Base-by-base conservation (phyloP, 768 basidiomycete genomes). In the Pleurotus sapidus region DNA sequence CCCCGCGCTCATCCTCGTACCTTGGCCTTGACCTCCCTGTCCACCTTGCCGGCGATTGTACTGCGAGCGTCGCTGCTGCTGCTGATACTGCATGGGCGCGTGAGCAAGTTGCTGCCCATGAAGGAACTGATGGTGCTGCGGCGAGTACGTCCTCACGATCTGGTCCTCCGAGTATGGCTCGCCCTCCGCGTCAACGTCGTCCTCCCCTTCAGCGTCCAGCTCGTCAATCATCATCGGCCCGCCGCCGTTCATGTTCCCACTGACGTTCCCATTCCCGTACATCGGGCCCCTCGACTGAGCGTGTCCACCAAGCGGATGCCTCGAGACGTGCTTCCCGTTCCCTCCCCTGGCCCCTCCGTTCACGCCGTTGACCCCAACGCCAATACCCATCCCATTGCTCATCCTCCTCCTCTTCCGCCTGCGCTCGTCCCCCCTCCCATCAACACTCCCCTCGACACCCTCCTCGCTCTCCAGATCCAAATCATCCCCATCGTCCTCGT, bases 371-470 rank as follows among this genome's bases (percentile, higher is more conserved):
- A 15, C 46, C 6, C 46, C 46, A 48, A 15, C 24, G 5, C 18
- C 46, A 18, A 48, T 20, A 7, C 43, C 43, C 7, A 45, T 11
- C n/a, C 43, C 63, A 54, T 46, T 51, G 34, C 39, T 39, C 46
- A 46, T 64, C 63, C 25, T 63, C 64, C 45, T 68, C 65, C 38
- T 49, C 60, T 38, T 65, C 60, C 39, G 63, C 61, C 38, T 39
- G 1, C n/a, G 64, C 46, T 65, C 64, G 40, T 73, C 58, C 37
- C 61, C 70, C 23, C 55, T 55, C 11, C 54, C 59, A 3, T 64
- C 63, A 24, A 59, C 63, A 49, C 30, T 34, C 30, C 30, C 5
- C 11, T 34, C 9, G 46, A 53, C 23, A 17, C 56, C 7, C 27
- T 50, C 57, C 54, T 61, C 38, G 60, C 12, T 61, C 62, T 57